Base-by-base conservation (phyloP, 257 asterid species). In the Oldenlandia corymbosa region DNA sequence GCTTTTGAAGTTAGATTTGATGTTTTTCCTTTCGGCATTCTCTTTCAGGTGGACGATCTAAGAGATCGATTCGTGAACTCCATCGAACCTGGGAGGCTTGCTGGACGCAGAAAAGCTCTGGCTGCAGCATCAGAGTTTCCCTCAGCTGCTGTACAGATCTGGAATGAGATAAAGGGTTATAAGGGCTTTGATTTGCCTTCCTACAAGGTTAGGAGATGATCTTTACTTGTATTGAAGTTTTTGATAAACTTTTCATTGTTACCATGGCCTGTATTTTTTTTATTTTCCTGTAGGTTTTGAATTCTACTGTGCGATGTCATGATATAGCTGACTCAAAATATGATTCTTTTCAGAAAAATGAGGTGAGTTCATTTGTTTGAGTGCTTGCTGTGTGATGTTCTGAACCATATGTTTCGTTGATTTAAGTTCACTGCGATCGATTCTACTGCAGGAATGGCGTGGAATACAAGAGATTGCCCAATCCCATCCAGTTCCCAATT, bases 241-340 rank as follows among this genome's bases (percentile, higher is more conserved):
- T 3, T 28, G 27, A 30, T 27, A 39, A 23, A 55, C 11, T 26
- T 7, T n/a, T 14, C 7, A 3, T 45, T 20, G 47, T 13, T 28
- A 10, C 9, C 14, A 60, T 71, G 66, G 59, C 55, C 24, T 60
- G 50, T 55, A 18, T 36, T 31, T 20, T 51, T 47, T 75, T 50
- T n/a, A n/a, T 58, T 57, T 61, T 62, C 61, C 39, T 34, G 31
- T 70, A 91, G 96, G 98, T 91, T 70, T 88, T 91, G 96, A 96
- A 86, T 62, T 96, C 98, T 31, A 88, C 98, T n/a, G 98, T 91
- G 56, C 92, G 94, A 5, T 91, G 98, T 71, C 96, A 91, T 75
- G 98, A 88, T 76, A 91, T 88, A 68, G 90, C 94, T 31, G 83
- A 88, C 72, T 96, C 86, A 58, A 88, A 83, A 73, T 86, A 78